Conservation (phyloP, 1,284 basidiomycete species). For the Limonomyces culmigenus region DNA sequence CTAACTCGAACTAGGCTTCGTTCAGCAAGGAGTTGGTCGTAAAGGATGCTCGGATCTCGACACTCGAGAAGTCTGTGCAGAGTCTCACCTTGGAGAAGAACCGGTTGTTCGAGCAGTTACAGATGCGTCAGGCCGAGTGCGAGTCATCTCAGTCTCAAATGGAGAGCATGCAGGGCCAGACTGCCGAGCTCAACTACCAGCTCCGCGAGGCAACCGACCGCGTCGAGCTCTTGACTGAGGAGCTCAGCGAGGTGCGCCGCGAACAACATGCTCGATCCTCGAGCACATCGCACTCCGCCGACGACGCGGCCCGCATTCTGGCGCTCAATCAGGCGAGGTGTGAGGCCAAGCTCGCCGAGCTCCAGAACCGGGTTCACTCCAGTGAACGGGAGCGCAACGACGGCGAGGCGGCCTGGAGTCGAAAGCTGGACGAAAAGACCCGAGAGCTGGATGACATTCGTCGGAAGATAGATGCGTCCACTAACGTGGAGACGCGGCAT, state of each 20-base stretch:
- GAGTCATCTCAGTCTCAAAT: slow-evolving; percentile 66
- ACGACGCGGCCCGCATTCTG: slow-evolving; percentile 64
- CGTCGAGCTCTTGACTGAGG: slow-evolving; percentile 51
- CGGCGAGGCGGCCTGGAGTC: slow-evolving; percentile 73
- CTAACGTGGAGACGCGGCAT: slow-evolving; percentile 32
- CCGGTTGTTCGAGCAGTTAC: slow-evolving; percentile 66
- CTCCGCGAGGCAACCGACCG: slow-evolving; percentile 66
- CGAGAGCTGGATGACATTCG: slow-evolving; percentile 50
- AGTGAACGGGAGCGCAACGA: slow-evolving; percentile 64
- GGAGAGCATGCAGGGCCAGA: slow-evolving; percentile 59
- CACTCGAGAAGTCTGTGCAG: slow-evolving; percentile 55
- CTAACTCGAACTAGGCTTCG: slow-evolving; percentile 29
- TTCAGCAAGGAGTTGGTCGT: too few relatives aligned
- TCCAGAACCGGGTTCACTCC: slow-evolving; percentile 36
- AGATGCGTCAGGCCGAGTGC: slow-evolving; percentile 73
- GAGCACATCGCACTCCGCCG: slow-evolving; percentile 32
- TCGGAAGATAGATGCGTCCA: slow-evolving; percentile 40
- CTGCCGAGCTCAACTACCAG: slow-evolving; percentile 74
- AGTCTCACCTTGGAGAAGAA: slow-evolving; percentile 59
- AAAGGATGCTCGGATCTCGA: slow-evolving; percentile 48
- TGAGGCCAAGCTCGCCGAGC: slow-evolving; percentile 55
- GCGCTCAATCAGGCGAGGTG: slow-evolving; percentile 62
- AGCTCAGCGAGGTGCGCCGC: slow-evolving; percentile 47
- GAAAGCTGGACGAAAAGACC: slow-evolving; percentile 57
- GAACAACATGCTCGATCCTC: slow-evolving; percentile 31